These are phyloP conservation scores for Mentha longifolia DNA, from an alignment of 257 asterid genomes.

Conservation along the genomic window DNA sequence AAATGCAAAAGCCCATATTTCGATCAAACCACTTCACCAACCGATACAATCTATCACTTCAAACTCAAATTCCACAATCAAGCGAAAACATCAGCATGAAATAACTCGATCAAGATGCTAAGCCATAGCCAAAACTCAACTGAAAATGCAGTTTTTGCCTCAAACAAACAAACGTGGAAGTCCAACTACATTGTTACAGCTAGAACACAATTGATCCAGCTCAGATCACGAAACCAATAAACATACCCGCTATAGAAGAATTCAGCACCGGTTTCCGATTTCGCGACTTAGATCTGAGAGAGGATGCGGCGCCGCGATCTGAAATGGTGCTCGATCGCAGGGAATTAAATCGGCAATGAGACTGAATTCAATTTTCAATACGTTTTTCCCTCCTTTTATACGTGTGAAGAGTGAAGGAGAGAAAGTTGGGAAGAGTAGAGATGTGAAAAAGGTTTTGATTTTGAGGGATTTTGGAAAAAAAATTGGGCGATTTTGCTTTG, in stretches of 20 bases:
- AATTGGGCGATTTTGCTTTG: constrained; percentile 20
- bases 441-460: constrained; percentile 14
- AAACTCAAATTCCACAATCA: constrained; percentile 5
- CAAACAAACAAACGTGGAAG: constrained; percentile 6
- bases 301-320: constrained; percentile 35
- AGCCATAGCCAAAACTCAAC: constrained; percentile 5
- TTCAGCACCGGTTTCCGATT: constrained; percentile 9
- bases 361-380: constrained; percentile 10
- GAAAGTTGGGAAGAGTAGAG: constrained; percentile 14
- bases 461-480: constrained; percentile 5
- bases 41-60: constrained; percentile 11
- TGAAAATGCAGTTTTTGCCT: not conserved
- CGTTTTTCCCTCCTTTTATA: constrained; percentile 3
- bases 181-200: constrained; percentile 12
- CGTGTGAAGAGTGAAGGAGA: constrained; percentile 21
- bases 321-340: constrained; percentile 26
- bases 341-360: constrained; percentile 5
- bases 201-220: constrained; percentile 31
- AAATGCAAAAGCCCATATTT: constrained; percentile 21
- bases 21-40: constrained; percentile 14
- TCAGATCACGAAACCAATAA: constrained; percentile 22
- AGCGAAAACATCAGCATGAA: constrained; percentile 11
- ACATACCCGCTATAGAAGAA: constrained; percentile 27
- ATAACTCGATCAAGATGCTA: not conserved
- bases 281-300: constrained; percentile 32